phyloP scores from a whole-genome alignment of 192 early-diverging fungal genomes.

The Rhizophagus sp. region DNA sequence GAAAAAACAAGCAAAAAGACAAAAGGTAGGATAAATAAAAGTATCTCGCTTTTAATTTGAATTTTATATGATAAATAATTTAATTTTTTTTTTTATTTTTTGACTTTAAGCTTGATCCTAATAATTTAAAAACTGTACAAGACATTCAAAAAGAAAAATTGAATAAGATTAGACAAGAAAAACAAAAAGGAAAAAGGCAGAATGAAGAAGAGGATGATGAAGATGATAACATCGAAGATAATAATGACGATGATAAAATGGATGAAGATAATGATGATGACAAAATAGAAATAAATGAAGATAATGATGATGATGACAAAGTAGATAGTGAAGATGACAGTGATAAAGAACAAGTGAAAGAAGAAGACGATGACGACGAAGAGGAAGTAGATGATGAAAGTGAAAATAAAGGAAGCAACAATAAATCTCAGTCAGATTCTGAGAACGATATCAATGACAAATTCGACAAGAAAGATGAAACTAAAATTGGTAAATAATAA shows the following conservation, averaged over 20 bases:
- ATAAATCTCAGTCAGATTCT: conserved; percentile 35
- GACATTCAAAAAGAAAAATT: conserved; percentile 67
- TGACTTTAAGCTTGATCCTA: conserved; percentile 70
- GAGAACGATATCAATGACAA: conserved; percentile 36
- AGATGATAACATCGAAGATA: conserved; percentile 24
- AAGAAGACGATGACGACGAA: conserved; percentile 30
- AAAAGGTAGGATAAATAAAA: conserved; percentile 61
- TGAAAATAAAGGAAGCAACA: conserved; percentile 38
- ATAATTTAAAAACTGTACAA: conserved; percentile 69
- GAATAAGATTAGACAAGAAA: conserved; percentile 42
- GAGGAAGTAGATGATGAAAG: conserved; percentile 37
- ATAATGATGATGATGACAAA: conserved; percentile 16
- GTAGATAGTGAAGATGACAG: neutral
- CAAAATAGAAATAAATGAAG: conserved; percentile 10
- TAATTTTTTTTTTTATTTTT: neutral
- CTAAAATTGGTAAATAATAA: neutral
- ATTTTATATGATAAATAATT: neutral
- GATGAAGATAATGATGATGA: conserved; percentile 37
- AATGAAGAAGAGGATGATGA: neutral
- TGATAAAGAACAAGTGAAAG: neutral
- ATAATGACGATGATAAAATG: conserved; percentile 37
- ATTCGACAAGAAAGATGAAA: neutral
- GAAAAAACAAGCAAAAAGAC: conserved; percentile 79
- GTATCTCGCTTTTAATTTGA: conserved; percentile 11
- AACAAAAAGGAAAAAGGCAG: conserved; percentile 32